A percentile compares a stretch with the other conserved stretches of the same genome.
These are phyloP conservation scores for Malassezia slooffiae DNA, from an alignment of 1,284 basidiomycete species.

Conservation along the genomic window DNA sequence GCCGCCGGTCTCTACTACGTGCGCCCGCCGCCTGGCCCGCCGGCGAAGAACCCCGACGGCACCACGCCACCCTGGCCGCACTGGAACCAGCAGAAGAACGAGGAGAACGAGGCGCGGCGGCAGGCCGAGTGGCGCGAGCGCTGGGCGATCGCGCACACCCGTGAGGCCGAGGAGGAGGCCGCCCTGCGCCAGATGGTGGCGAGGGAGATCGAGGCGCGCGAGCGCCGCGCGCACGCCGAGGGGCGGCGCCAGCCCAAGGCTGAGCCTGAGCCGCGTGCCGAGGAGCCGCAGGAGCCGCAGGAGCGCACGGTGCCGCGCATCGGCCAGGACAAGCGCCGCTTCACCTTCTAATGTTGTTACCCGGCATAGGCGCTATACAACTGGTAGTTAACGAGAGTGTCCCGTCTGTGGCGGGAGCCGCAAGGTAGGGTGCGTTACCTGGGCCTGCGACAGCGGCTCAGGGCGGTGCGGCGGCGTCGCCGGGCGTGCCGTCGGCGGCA, in stretches of 20 bases:
- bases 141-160: conserved; percentile 4
- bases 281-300: neutral
- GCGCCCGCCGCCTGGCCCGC: conserved; percentile 13
- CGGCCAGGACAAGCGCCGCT: conserved; percentile 13
- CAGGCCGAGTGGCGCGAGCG: conserved; percentile 9
- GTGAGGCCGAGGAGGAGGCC: conserved; percentile 7
- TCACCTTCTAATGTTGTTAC: conserved; percentile 9
- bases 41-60: conserved; percentile 16
- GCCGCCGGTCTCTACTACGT: conserved; percentile 31
- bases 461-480: too few relatives aligned
- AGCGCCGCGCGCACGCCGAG: neutral
- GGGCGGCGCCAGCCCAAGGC: neutral
- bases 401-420: too few relatives aligned
- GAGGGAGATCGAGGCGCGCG: conserved; percentile 2
- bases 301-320: conserved; percentile 1
- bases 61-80: neutral
- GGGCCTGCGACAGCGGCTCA: too few relatives aligned
- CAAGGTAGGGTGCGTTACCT: too few relatives aligned
- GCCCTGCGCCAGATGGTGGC: conserved; percentile 11
- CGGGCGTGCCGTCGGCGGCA: too few relatives aligned
- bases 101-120: neutral
- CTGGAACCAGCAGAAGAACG: conserved; percentile 13
- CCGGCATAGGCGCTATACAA: too few relatives aligned
- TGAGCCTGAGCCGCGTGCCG: neutral
- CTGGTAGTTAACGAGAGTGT: too few relatives aligned